Conservation (phyloP, 768 basidiomycete species). For the Suillus occidentalis region DNA sequence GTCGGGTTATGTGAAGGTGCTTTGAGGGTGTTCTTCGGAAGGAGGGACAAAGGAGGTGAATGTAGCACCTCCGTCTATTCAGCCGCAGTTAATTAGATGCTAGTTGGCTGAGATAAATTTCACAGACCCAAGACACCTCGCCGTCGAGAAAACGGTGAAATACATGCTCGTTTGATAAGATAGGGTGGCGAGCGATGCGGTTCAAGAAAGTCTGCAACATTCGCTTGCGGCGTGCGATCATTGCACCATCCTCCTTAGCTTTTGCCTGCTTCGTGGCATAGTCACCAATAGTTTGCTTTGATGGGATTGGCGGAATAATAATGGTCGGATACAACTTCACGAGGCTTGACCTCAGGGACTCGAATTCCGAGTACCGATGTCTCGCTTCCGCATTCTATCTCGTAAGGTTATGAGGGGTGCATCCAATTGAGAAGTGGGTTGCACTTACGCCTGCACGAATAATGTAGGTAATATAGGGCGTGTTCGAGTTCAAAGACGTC, state of each 20-base stretch:
- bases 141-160: conserved; percentile 96
- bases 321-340: conserved; percentile 90
- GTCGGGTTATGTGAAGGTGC: conserved; percentile 95
- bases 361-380: conserved; percentile 97
- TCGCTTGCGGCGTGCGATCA: conserved; percentile 90
- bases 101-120: background rate
- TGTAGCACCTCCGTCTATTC: conserved; percentile 85
- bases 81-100: conserved; percentile 10
- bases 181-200: conserved; percentile 87
- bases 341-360: conserved; percentile 82
- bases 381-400: conserved; percentile 74
- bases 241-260: conserved; percentile 91
- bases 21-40: conserved; percentile 95
- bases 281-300: conserved; percentile 92
- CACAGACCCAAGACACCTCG: conserved; percentile 90
- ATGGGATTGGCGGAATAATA: conserved; percentile 97
- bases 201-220: conserved; percentile 96
- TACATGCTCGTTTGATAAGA: conserved; percentile 92
- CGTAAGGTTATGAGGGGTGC: conserved; percentile 12
- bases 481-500: conserved; percentile 83
- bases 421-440: conserved; percentile 7
- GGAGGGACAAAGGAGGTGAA: conserved; percentile 84
- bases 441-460: conserved; percentile 79
- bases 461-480: conserved; percentile 93
- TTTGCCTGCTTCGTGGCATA: conserved; percentile 97